These are phyloP conservation scores for Opeltia flavorubescens DNA, from an alignment of 495 filamentous ascomycete species.

Conservation along the genomic window DNA sequence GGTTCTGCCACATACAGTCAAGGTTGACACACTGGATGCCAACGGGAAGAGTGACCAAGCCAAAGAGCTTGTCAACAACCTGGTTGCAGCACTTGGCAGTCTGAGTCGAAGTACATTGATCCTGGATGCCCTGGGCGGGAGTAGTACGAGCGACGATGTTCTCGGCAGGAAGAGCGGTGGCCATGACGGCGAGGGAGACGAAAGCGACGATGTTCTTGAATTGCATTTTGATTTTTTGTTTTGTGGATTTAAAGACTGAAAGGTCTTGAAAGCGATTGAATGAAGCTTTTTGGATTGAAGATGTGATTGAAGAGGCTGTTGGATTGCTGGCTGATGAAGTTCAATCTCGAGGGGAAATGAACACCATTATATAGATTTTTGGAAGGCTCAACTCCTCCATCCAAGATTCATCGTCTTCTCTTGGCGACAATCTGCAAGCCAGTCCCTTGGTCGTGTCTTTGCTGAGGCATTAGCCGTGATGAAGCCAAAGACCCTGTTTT, in stretches of 20 bases:
- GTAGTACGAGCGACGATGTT: background rate
- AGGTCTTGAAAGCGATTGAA: background rate
- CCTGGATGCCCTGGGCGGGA: background rate
- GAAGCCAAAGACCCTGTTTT: background rate
- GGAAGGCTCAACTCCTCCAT: too few relatives aligned
- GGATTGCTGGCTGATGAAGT: background rate
- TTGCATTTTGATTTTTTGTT: constrained; percentile 4
- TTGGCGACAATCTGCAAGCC: background rate
- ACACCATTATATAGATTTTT: background rate
- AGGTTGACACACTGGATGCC: background rate
- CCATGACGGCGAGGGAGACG: constrained; percentile 6
- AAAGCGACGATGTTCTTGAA: constrained; percentile 6
- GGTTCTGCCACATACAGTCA: background rate
- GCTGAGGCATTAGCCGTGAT: background rate
- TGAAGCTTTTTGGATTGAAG: background rate
- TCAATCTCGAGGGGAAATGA: background rate
- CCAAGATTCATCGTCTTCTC: too few relatives aligned
- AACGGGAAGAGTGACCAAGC: background rate
- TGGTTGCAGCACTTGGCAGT: background rate
- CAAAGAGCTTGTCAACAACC: background rate
- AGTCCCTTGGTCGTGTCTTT: background rate
- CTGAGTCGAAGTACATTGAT: background rate
- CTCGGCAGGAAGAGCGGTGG: constrained; percentile 1
- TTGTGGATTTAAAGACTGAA: background rate
- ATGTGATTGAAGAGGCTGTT: background rate